Base-by-base conservation (phyloP, 2,329 filamentous ascomycete genomes). In the Knufia petricola region DNA sequence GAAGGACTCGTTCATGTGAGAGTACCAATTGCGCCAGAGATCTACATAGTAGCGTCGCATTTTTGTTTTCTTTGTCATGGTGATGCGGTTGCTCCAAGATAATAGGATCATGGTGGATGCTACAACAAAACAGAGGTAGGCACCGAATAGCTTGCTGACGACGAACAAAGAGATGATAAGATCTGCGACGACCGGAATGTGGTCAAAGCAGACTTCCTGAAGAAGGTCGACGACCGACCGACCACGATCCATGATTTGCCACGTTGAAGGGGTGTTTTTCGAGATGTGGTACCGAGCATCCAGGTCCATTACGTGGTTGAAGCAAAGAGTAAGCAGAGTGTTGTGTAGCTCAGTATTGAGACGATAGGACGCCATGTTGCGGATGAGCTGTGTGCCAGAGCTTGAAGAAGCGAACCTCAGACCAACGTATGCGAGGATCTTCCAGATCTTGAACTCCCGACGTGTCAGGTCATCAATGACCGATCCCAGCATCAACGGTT, bases 401-500 rank as follows among this genome's bases (percentile, higher is more conserved):
- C 67, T 68, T 19, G 75, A 76, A 51, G 70, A 66, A 2, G 79
- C 61, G 54, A 74, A 74, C 9, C 66, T 66, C 34, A 67, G 69
- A 37, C 69, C 49, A 44, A 74, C 64, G 66, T 76, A 82, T 0
- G 78, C 51, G 1, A 65, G 62, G 19, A 82, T 70, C 30, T 75
- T 69, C 73, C 74, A 79, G 2, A 79, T 73, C 48, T 75, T 66
- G 36, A 41, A 41, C 19, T 74, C 71, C 30, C 60, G 63, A 7
- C 72, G 69, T 24, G 73, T 73, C 19, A 94, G 68, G 52, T 77
- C 77, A 59, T 92, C 79, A 54, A 86, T 82, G 54, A 94, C 81
- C 50, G 85, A 79, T 54, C 87, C 87, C 26, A 90, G 78, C 61
- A 92, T 85, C 17, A 84, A 77, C n/a, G 87, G 87, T 26, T 87